A percentile compares a stretch with the other conserved stretches of the same genome.
phyloP scores from a whole-genome alignment of 805 yeast species.

The Nematodospora valgi region DNA sequence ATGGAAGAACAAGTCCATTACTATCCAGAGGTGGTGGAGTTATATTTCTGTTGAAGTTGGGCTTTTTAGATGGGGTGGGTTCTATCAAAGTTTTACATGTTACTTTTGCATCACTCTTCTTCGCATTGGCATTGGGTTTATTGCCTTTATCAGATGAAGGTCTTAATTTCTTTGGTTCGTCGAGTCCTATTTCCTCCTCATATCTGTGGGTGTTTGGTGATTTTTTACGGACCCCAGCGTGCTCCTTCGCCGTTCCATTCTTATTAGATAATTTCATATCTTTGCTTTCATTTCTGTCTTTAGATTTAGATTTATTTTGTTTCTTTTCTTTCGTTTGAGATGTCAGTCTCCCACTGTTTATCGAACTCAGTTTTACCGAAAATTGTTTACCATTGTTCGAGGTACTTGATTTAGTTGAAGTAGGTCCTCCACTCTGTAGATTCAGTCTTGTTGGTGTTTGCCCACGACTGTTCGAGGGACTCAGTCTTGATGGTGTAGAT shows the following conservation, averaged over 20 bases:
- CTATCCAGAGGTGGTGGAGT: too few species aligned
- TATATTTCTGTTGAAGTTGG: not conserved
- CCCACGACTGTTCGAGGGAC: constrained; percentile 2
- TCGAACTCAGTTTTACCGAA: not conserved
- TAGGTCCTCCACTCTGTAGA: constrained; percentile 3
- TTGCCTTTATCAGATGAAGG: too few species aligned
- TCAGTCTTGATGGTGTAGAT: constrained; percentile 1
- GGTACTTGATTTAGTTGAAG: too few species aligned
- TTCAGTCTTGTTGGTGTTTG: constrained; percentile 1
- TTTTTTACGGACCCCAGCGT: too few species aligned
- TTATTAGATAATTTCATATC: not conserved
- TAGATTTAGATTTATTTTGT: not conserved
- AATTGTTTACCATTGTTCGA: too few species aligned
- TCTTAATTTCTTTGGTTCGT: too few species aligned
- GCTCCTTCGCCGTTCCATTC: too few species aligned
- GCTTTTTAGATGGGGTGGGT: too few species aligned
- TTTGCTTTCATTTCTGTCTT: not conserved
- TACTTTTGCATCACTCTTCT: not conserved
- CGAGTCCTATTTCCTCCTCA: too few species aligned
- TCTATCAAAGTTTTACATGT: not conserved
- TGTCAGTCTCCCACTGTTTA: not conserved
- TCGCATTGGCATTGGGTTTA: not conserved
- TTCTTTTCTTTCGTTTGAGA: too few species aligned
- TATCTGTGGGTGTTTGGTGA: too few species aligned
- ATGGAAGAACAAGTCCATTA: constrained; percentile 15